These are phyloP conservation scores for Fusarium secorum DNA, from an alignment of 2,329 filamentous ascomycete species.

Conservation along the genomic window DNA sequence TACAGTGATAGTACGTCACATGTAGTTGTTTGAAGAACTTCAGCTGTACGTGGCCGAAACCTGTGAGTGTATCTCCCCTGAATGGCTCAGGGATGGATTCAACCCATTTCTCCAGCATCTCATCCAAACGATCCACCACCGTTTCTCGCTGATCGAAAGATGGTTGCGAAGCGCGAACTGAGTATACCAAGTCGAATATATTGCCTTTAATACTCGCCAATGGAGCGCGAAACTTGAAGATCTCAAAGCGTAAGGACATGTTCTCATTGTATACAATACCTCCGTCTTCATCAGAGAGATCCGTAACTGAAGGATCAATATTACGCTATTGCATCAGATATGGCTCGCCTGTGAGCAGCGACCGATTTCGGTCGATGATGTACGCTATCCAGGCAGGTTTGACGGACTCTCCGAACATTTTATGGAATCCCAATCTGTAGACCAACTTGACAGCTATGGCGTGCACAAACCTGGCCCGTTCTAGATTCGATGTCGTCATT, in stretches of 20 bases:
- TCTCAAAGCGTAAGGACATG: background rate
- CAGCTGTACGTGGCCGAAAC: rapidly evolving
- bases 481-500: background rate
- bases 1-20: background rate
- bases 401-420: background rate
- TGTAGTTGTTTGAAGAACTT: rapidly evolving
- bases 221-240: background rate
- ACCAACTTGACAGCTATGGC: slow-evolving; percentile 14
- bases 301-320: background rate
- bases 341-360: background rate
- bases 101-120: background rate
- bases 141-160: background rate
- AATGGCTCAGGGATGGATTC: background rate
- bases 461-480: background rate
- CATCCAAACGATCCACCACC: rapidly evolving
- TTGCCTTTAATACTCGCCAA: slow-evolving; percentile 15
- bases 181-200: slow-evolving; percentile 11
- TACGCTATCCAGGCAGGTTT: slow-evolving; percentile 14
- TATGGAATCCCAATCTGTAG: background rate
- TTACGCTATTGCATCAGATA: slow-evolving; percentile 16
- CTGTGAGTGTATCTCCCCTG: background rate
- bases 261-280: background rate
- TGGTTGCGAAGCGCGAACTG: background rate
- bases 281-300: rapidly evolving
- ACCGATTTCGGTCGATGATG: slow-evolving; percentile 8